These are phyloP conservation scores for Mortierella sp. DNA, from an alignment of 371 early-diverging fungal genomes.

Conservation along the genomic window DNA sequence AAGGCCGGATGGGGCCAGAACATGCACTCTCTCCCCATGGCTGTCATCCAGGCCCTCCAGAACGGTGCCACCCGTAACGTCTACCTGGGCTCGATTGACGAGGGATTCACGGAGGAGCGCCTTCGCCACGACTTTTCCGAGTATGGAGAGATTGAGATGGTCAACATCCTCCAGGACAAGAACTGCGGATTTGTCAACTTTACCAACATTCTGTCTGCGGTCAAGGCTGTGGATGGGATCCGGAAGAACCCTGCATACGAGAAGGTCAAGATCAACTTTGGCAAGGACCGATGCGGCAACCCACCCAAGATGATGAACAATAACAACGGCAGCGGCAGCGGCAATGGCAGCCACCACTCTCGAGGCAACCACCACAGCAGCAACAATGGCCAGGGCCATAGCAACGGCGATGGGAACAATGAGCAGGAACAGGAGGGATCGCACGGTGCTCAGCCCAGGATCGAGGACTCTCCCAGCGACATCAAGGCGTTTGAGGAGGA, in stretches of 20 bases:
- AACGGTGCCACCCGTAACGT: slow-evolving; percentile 86
- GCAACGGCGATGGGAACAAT: too few species aligned
- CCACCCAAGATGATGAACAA: slow-evolving; percentile 52
- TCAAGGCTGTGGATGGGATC: slow-evolving; percentile 79
- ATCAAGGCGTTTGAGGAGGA: slow-evolving; percentile 30
- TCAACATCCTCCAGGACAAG: slow-evolving; percentile 83
- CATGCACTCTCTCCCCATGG: slow-evolving; percentile 64
- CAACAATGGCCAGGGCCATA: neutral
- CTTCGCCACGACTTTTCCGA: slow-evolving; percentile 76
- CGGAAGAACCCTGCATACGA: slow-evolving; percentile 68
- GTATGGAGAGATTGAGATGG: slow-evolving; percentile 85
- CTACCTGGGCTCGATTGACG: slow-evolving; percentile 79
- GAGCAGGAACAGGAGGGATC: neutral
- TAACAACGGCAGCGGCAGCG: neutral
- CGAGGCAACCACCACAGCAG: neutral
- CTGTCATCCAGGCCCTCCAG: slow-evolving; percentile 71
- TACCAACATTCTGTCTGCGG: slow-evolving; percentile 75
- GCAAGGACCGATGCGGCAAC: slow-evolving; percentile 88
- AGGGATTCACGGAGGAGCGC: slow-evolving; percentile 70
- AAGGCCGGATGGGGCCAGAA: slow-evolving; percentile 88
- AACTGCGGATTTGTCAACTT: slow-evolving; percentile 90
- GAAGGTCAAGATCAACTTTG: slow-evolving; percentile 76
- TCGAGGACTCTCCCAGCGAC: slow-evolving; percentile 11
- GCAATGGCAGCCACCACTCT: neutral
- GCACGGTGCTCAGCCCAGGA: neutral